Percentiles rank a stretch among this genome's conserved stretches.
Conservation (phyloP, 2,329 filamentous ascomycete genomes). For the Grosmannia penicillata region DNA sequence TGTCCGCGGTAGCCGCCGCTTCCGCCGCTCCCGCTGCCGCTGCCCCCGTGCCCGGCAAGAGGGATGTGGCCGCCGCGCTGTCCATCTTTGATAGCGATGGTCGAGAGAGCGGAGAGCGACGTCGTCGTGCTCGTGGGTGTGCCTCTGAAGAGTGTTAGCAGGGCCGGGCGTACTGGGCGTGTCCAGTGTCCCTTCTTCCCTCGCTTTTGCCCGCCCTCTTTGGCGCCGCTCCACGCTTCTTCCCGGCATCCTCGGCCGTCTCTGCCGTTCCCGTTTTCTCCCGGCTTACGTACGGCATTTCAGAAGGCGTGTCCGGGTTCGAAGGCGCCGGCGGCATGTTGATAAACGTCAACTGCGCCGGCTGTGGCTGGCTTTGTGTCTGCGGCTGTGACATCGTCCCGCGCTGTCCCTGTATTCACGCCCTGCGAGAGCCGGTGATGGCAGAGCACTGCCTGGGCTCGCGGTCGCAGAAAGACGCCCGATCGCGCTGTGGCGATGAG, state of each 20-base stretch:
- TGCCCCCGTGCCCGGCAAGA: neutral
- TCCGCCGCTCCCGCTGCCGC: constrained; percentile 17
- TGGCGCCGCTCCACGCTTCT: too few relatives aligned
- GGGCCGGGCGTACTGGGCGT: too few relatives aligned
- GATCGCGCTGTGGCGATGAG: too few relatives aligned
- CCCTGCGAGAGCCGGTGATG: too few relatives aligned
- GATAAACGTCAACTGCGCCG: constrained; percentile 51
- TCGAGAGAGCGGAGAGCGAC: constrained; percentile 80
- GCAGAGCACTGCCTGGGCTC: too few relatives aligned
- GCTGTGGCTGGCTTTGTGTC: constrained; percentile 8
- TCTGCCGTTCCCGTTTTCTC: neutral
- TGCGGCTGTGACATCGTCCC: neutral
- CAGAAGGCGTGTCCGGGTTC: constrained; percentile 72
- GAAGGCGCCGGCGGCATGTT: constrained; percentile 72
- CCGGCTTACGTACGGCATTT: constrained; percentile 58
- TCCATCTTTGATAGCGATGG: constrained; percentile 91
- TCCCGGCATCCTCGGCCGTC: too few relatives aligned
- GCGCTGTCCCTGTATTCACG: too few relatives aligned
- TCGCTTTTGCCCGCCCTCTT: neutral
- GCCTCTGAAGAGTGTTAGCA: constrained; percentile 44
- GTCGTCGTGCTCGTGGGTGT: constrained; percentile 89
- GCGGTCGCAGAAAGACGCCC: too few relatives aligned
- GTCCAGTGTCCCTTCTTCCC: too few relatives aligned
- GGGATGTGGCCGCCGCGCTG: constrained; percentile 54
- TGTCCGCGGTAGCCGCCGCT: constrained; percentile 42